Percentiles rank a stretch among this genome's conserved stretches.
These are phyloP conservation scores for Sextonia rubra DNA, from an alignment of 164 flowering plant genomes.

Conservation along the genomic window DNA sequence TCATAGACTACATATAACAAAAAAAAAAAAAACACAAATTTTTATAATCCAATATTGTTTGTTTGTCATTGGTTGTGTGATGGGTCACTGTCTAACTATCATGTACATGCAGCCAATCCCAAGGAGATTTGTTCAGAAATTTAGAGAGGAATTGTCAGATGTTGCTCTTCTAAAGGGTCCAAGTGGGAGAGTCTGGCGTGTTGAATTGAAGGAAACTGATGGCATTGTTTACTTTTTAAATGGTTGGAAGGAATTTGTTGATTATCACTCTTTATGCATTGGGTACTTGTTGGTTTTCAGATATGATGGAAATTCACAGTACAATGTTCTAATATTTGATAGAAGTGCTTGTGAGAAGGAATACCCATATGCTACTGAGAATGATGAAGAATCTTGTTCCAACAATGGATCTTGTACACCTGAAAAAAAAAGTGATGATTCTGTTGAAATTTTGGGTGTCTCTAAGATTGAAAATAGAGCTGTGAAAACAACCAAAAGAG, in stretches of 20 bases:
- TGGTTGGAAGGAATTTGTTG: conserved; percentile 32
- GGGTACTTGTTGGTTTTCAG: conserved; percentile 30
- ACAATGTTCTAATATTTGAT: conserved; percentile 35
- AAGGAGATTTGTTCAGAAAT: conserved; percentile 15
- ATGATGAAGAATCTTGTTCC: not conserved
- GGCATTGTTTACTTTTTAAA: conserved; percentile 17
- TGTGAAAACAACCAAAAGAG: not conserved
- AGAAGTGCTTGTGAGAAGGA: conserved; percentile 21
- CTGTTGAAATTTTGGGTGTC: not conserved
- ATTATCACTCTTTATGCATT: conserved; percentile 18
- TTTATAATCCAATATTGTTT: not conserved
- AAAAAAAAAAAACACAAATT: not conserved
- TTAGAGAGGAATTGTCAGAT: conserved; percentile 13
- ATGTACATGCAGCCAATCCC: conserved; percentile 6
- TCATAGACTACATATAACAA: too few species aligned
- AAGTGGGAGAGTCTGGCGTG: not conserved
- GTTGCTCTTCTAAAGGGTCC: conserved; percentile 1
- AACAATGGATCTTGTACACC: not conserved
- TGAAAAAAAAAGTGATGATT: not conserved
- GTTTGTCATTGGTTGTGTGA: not conserved
- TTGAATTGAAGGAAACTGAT: conserved; percentile 4
- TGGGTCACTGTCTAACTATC: not conserved
- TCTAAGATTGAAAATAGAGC: not conserved
- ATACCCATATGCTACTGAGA: not conserved
- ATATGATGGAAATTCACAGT: conserved; percentile 26